phyloP scores from a whole-genome alignment of 1,284 basidiomycete genomes.

The Somion occarium region DNA sequence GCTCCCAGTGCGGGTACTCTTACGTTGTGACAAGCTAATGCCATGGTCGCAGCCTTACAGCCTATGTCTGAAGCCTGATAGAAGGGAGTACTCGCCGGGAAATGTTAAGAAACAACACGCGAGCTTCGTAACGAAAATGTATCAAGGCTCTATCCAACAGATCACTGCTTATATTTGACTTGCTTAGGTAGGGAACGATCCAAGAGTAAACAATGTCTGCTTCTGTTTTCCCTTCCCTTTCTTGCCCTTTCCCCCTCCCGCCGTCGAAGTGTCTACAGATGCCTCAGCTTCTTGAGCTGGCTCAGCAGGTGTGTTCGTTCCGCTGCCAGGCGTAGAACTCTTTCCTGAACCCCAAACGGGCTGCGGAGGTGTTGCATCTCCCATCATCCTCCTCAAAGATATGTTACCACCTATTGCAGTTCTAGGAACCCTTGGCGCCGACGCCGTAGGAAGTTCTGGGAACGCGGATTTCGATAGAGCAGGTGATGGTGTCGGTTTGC shows the following conservation, averaged over 20 bases:
- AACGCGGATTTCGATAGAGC: conserved; percentile 58
- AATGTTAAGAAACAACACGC: too few relatives aligned
- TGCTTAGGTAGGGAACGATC: conserved; percentile 51
- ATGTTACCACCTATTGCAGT: conserved; percentile 60
- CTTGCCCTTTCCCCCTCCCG: conserved; percentile 47
- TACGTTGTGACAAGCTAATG: too few relatives aligned
- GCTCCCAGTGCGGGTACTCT: too few relatives aligned
- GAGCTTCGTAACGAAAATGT: too few relatives aligned
- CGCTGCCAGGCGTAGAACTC: conserved; percentile 61
- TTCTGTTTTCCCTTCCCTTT: conserved; percentile 83
- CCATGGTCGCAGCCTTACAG: too few relatives aligned
- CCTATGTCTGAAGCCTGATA: too few relatives aligned
- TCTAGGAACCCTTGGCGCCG: conserved; percentile 37
- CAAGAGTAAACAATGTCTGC: conserved; percentile 73
- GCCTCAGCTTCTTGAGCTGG: conserved; percentile 15
- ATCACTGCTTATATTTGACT: not conserved
- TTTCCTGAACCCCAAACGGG: conserved; percentile 53
- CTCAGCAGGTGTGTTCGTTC: conserved; percentile 31
- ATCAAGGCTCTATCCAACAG: too few relatives aligned
- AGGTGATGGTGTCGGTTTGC: conserved; percentile 32
- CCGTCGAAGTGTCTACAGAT: conserved; percentile 10
- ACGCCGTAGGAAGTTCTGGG: conserved; percentile 57
- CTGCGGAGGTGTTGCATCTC: conserved; percentile 40
- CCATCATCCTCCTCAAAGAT: conserved; percentile 69
- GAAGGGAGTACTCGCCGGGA: too few relatives aligned